Percentiles rank a stretch among this genome's conserved stretches.
Evolutionary conservation across 108 stramenopile genomes (phyloP).

Genomic region (Phaeodactylum tricornutum): DNA sequence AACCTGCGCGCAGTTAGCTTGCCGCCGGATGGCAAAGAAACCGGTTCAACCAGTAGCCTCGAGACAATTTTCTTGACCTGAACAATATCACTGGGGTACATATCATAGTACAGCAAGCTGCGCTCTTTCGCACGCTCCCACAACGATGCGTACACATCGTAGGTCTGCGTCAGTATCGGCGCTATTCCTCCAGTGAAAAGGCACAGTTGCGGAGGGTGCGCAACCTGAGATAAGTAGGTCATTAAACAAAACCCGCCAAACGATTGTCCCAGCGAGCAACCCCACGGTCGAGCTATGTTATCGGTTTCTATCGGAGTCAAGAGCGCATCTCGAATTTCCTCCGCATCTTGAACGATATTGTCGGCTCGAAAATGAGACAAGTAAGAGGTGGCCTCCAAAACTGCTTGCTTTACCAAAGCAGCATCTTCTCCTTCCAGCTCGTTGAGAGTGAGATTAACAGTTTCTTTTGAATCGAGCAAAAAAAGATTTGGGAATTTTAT

Average conservation of each 20-base stretch:
- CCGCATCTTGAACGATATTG: slow-evolving; percentile 84
- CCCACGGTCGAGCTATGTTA: slow-evolving; percentile 38
- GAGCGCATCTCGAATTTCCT: slow-evolving; percentile 67
- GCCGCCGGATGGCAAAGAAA: slow-evolving; percentile 70
- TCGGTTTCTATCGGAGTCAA: slow-evolving; percentile 14
- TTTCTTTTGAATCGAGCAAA: slow-evolving; percentile 28
- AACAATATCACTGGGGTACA: slow-evolving; percentile 80
- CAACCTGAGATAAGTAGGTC: slow-evolving; percentile 72
- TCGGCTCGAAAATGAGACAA: slow-evolving; percentile 82
- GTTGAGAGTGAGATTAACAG: slow-evolving; percentile 5
- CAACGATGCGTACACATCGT: slow-evolving; percentile 55
- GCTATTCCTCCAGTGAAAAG: slow-evolving; percentile 90
- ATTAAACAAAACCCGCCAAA: slow-evolving; percentile 92
- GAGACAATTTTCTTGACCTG: slow-evolving; percentile 69
- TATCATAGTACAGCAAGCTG: slow-evolving; percentile 70
- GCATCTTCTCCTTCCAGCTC: slow-evolving; percentile 4
- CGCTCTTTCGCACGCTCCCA: slow-evolving; percentile 75
- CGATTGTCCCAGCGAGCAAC: slow-evolving; percentile 79
- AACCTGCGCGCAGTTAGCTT: slow-evolving; percentile 81
- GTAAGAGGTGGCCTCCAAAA: slow-evolving; percentile 53
- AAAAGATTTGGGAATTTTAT: slow-evolving; percentile 71
- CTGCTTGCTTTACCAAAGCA: slow-evolving; percentile 28
- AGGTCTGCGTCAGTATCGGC: slow-evolving; percentile 62
- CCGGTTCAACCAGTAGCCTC: slow-evolving; percentile 28
- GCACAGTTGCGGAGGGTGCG: slow-evolving; percentile 50